These are phyloP conservation scores for Populus tomentosa DNA, from an alignment of 441 rosid genomes.

Conservation along the genomic window DNA sequence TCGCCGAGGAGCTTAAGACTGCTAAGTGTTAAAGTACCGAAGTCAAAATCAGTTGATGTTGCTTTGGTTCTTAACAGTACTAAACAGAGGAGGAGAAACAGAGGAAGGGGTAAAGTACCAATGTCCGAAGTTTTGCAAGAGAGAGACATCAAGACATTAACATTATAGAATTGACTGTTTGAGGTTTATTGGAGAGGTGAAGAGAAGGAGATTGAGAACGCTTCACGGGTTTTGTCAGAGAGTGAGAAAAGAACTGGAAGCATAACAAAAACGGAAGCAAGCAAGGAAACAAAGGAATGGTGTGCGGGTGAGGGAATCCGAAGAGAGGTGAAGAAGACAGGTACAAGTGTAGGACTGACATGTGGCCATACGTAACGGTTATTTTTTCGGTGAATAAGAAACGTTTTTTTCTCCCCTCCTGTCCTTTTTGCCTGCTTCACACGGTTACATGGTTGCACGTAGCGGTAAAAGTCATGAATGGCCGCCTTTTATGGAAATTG, in stretches of 20 bases:
- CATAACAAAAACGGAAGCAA: not conserved
- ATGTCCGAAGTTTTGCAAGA: not conserved
- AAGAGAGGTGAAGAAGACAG: conserved; percentile 43
- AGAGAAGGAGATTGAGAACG: not conserved
- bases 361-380: conserved; percentile 52
- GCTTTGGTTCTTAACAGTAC: conserved; percentile 16
- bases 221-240: not conserved
- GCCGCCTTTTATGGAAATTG: not conserved
- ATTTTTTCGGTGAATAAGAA: conserved; percentile 16
- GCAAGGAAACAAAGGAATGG: conserved; percentile 16
- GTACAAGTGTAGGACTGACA: conserved; percentile 44
- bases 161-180: not conserved
- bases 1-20: conserved; percentile 83
- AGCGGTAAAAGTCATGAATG: not conserved
- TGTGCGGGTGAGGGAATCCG: conserved; percentile 27
- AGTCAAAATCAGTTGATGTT: conserved; percentile 61
- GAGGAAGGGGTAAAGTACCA: conserved; percentile 5
- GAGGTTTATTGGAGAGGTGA: not conserved
- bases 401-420: not conserved
- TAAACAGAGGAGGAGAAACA: conserved; percentile 26
- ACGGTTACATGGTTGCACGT: not conserved
- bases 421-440: not conserved
- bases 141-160: not conserved
- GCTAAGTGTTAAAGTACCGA: conserved; percentile 66
- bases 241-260: not conserved